Percentiles rank a stretch among this genome's conserved stretches.
Evolutionary conservation across 306 rosid genomes (phyloP).

Genomic region (Cicer cuneatum): DNA sequence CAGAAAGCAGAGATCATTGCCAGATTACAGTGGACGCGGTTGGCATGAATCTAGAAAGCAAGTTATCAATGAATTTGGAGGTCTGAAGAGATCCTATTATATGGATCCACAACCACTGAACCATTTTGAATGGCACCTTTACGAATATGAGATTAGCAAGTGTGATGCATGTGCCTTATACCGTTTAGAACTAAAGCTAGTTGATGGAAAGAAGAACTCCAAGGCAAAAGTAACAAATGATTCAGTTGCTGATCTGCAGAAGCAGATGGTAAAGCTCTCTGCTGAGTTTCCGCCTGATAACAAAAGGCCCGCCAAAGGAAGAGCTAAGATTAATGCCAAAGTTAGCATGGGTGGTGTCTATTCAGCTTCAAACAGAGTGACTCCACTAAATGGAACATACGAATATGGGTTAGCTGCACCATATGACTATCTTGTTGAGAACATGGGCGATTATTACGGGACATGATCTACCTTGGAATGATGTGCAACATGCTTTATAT

Average conservation of each 20-base stretch:
- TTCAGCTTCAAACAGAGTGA: constrained; percentile 58
- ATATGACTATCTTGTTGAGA: constrained; percentile 74
- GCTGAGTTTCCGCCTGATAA: constrained; percentile 87
- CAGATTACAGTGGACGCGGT: constrained; percentile 96
- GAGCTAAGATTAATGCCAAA: constrained; percentile 70
- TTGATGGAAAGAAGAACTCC: constrained; percentile 89
- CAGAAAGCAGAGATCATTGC: constrained; percentile 97
- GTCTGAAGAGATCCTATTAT: constrained; percentile 96
- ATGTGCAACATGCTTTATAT: constrained; percentile 46
- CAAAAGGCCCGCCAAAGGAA: constrained; percentile 78
- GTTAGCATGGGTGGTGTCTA: constrained; percentile 69
- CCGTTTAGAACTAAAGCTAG: constrained; percentile 89
- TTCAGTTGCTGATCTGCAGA: constrained; percentile 95
- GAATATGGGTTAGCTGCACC: constrained; percentile 72
- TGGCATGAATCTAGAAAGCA: constrained; percentile 99
- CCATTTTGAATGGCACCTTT: constrained; percentile 97
- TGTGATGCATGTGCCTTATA: constrained; percentile 93
- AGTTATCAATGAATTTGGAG: constrained; percentile 90
- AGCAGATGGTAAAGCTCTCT: constrained; percentile 98
- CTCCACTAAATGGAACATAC: constrained; percentile 61
- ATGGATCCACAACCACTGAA: constrained; percentile 98
- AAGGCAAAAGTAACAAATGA: constrained; percentile 73
- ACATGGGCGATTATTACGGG: constrained; percentile 65
- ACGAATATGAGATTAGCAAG: constrained; percentile 93
- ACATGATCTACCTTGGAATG: constrained; percentile 53